Base-by-base conservation (phyloP, 2,329 filamentous ascomycete species). In the Colletotrichum salicis region DNA sequence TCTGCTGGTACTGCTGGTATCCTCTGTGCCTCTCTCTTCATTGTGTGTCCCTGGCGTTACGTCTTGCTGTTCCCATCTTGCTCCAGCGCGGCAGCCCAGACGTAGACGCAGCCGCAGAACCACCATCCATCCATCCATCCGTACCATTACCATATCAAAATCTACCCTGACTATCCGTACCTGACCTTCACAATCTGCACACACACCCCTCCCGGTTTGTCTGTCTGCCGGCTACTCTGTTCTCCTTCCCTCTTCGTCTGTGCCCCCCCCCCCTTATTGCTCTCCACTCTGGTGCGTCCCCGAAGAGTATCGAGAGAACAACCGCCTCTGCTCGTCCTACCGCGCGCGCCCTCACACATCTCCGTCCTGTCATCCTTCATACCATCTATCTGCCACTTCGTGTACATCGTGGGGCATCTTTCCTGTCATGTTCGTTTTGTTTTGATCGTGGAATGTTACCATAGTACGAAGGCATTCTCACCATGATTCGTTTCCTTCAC, bases 401-500 rank as follows among this genome's bases (percentile, higher is more conserved):
- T 64, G 73, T 67, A 65, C 70, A 51, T 68, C 67, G 68, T 64
- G 73, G 63, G 62, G 67, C 66, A 51, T 55, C 37, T n/a, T 29
- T 48, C 60, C 56, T 62, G 67, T 57, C 56, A 65, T 64, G 58
- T 45, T 71, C 63, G 33, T 60, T 69, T 73, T 48, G 56, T 41
- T 15, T 60, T 27, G 35, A 55, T 59, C 45, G 35, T 55, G 52
- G 41, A 59, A 68, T 65, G 60, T 48, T 56, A 76, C 71, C 77
- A 77, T 78, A 73, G 57, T 74, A 69, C 33, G 48, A 67, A 67
- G n/a, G 63, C 56, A 59, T 65, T 67, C 48, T 52, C 69, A 72
- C 45, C 48, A 73, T 73, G 72, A 60, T 72, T 72, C 60, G 41
- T 65, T 63, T 64, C 35, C 33, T 75, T 76, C 74, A 74, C 74